These are phyloP conservation scores for Colletotrichum sp. DNA, from an alignment of 2,329 filamentous ascomycete genomes.

Conservation along the genomic window DNA sequence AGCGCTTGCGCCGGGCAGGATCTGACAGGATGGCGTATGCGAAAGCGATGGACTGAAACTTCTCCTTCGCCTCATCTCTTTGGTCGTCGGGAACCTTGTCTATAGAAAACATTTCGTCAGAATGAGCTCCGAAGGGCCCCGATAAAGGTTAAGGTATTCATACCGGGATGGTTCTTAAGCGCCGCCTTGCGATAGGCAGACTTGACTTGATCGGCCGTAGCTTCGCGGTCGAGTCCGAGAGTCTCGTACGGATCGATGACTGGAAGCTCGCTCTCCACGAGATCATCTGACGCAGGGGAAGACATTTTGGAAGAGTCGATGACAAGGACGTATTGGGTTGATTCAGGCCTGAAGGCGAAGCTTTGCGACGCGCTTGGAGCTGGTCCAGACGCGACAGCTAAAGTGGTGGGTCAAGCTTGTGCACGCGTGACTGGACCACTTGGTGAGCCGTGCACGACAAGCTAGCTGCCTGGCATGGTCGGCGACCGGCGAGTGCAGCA, in stretches of 20 bases:
- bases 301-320: constrained; percentile 10
- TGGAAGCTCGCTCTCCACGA: constrained; percentile 63
- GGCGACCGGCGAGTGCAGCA: not conserved
- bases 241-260: constrained; percentile 79
- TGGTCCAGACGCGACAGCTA: constrained; percentile 16
- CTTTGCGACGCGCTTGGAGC: constrained; percentile 5
- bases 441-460: not conserved
- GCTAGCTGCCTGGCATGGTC: not conserved
- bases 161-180: constrained; percentile 85
- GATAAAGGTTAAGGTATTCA: constrained; percentile 14
- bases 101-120: constrained; percentile 30
- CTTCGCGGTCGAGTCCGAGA: constrained; percentile 72
- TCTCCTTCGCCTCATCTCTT: constrained; percentile 75
- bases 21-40: constrained; percentile 94
- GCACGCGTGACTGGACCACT: not conserved
- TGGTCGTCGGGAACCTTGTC: constrained; percentile 78
- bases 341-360: not conserved
- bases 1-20: constrained; percentile 77
- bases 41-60: constrained; percentile 90
- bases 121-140: not conserved
- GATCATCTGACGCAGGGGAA: constrained; percentile 50
- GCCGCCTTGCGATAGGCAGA: constrained; percentile 91
- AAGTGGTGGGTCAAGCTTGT: constrained; percentile 8
- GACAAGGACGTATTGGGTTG: not conserved
- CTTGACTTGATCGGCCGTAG: constrained; percentile 82